Conservation (phyloP, 257 asterid species). For the Schizonepeta tenuifolia region DNA sequence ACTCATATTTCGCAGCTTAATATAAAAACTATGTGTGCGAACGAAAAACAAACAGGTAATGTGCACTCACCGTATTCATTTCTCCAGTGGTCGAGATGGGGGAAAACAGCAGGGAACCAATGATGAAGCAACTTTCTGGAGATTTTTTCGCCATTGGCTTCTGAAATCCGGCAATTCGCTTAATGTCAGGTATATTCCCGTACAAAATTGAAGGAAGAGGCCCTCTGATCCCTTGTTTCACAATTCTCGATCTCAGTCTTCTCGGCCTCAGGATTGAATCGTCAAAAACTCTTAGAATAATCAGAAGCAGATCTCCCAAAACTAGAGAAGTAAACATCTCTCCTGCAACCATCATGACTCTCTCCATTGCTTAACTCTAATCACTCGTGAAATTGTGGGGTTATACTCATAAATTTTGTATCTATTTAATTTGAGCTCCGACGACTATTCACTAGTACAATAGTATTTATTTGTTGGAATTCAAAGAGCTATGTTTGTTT, state of each 20-base stretch:
- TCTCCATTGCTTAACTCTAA: conserved; percentile 33
- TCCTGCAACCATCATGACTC: conserved; percentile 26
- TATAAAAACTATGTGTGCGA: background rate
- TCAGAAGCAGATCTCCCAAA: conserved; percentile 34
- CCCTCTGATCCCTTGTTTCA: conserved; percentile 66
- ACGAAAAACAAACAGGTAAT: background rate
- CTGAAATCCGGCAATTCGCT: conserved; percentile 37
- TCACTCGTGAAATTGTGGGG: background rate
- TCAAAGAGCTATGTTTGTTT: too few relatives aligned
- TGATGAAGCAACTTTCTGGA: conserved; percentile 38
- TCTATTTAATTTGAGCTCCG: too few relatives aligned
- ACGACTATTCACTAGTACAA: too few relatives aligned
- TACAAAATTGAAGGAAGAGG: conserved; percentile 56
- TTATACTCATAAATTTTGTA: too few relatives aligned
- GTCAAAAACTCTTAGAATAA: conserved; percentile 31
- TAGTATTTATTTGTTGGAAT: too few relatives aligned
- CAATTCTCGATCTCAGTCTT: conserved; percentile 48
- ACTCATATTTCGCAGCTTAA: background rate
- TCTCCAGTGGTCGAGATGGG: conserved; percentile 66
- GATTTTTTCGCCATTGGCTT: conserved; percentile 5
- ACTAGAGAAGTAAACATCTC: conserved; percentile 35
- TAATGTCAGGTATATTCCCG: conserved; percentile 69
- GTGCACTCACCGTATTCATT: conserved; percentile 51
- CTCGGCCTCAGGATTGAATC: conserved; percentile 45
- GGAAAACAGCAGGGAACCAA: conserved; percentile 57